Evolutionary conservation across 2,329 filamentous ascomycete genomes (phyloP).

Genomic region (Aspergillus costaricaensis): DNA sequence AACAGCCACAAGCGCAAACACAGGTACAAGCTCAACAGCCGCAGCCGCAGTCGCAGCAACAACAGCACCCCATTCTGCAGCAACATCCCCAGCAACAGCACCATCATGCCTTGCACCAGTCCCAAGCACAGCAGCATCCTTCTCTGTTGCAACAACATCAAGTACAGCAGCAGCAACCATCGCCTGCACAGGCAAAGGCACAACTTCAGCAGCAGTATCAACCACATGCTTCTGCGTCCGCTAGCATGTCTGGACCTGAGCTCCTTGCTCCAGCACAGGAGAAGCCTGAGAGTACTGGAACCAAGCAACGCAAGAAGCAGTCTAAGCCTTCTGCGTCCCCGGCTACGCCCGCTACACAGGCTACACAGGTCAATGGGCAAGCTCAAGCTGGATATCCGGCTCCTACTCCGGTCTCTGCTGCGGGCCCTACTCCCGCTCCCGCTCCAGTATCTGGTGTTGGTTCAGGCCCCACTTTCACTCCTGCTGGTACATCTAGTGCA

Average conservation of each 20-base stretch:
- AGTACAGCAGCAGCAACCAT: conserved; percentile 9
- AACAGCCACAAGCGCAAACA: conserved; percentile 18
- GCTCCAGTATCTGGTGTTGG: background rate
- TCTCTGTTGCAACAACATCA: conserved; percentile 23
- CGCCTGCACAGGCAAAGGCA: background rate
- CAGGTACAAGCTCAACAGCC: conserved; percentile 22
- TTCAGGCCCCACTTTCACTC: background rate
- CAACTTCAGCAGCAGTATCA: conserved; percentile 7
- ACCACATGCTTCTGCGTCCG: conserved; percentile 18
- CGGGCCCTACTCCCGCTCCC: background rate
- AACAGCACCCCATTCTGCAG: conserved; percentile 14
- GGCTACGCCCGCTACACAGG: conserved; percentile 8
- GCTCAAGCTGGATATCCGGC: conserved; percentile 11
- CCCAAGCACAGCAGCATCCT: conserved; percentile 24
- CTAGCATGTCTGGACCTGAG: conserved; percentile 6
- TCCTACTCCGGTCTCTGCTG: background rate
- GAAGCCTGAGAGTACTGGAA: conserved; percentile 7
- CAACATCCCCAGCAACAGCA: conserved; percentile 21
- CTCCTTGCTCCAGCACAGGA: conserved; percentile 10
- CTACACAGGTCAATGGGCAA: conserved; percentile 19
- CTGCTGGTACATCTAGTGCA: background rate
- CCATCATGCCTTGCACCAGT: conserved; percentile 22
- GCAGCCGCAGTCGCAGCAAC: conserved; percentile 17
- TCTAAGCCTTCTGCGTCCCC: conserved; percentile 15
- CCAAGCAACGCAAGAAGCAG: conserved; percentile 16